Percentiles rank a stretch among this genome's conserved stretches.
Evolutionary conservation across 2,329 filamentous ascomycete genomes (phyloP).

Genomic region (Calycina herbarum): DNA sequence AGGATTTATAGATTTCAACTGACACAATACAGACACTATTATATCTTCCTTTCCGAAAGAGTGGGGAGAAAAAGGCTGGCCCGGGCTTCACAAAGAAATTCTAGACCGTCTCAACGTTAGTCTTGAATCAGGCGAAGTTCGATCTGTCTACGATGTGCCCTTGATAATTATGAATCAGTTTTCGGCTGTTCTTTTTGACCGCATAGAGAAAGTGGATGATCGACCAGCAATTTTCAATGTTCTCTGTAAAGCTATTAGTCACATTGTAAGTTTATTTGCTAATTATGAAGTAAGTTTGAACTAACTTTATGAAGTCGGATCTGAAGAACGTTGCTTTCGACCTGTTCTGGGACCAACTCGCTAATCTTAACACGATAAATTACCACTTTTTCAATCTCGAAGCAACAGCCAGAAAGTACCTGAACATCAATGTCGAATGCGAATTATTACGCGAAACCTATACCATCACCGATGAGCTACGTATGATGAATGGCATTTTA

Average conservation of each 20-base stretch:
- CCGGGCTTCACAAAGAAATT: slow-evolving; percentile 42
- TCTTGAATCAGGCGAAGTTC: slow-evolving; percentile 27
- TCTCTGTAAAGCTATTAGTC: slow-evolving; percentile 44
- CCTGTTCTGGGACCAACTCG: slow-evolving; percentile 39
- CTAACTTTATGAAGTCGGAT: slow-evolving; percentile 32
- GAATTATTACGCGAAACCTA: slow-evolving; percentile 44
- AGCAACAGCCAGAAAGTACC: slow-evolving; percentile 2
- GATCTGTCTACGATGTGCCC: slow-evolving; percentile 40
- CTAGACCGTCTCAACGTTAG: slow-evolving; percentile 30
- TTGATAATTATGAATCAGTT: slow-evolving; percentile 44
- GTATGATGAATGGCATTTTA: slow-evolving; percentile 45
- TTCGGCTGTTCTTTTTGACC: slow-evolving; percentile 42
- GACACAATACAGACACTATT: slow-evolving; percentile 34
- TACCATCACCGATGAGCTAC: slow-evolving; percentile 48
- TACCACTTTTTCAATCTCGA: slow-evolving; percentile 1
- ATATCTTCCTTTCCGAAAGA: slow-evolving; percentile 40
- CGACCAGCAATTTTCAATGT: slow-evolving; percentile 43
- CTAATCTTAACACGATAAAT: slow-evolving; percentile 26
- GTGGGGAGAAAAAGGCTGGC: slow-evolving; percentile 42
- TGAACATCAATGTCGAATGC: slow-evolving; percentile 35
- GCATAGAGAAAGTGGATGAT: slow-evolving; percentile 32
- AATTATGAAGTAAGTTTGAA: too few relatives aligned
- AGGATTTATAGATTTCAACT: background rate
- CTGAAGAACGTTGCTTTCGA: slow-evolving; percentile 42
- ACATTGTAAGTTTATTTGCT: slow-evolving; percentile 37